Evolutionary conservation across 306 rosid species (phyloP), one percentile per base, ranked within the genome.

Genomic region (Pyrus communis): DNA sequence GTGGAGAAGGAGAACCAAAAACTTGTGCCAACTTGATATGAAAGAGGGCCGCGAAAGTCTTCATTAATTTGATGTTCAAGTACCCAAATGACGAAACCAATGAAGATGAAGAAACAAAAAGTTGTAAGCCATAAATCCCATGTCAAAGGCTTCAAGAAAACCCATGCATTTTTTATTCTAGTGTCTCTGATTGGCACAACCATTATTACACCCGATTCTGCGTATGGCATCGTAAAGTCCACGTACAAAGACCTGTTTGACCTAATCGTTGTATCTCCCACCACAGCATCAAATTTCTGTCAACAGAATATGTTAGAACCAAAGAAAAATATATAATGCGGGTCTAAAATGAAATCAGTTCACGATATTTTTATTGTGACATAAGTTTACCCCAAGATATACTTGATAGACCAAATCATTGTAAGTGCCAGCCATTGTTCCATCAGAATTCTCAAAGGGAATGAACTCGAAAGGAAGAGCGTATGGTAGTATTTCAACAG

Each of bases 31-130:
- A 92, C 80, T 38, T 90, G 90, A 66, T 90, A 78, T 0, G 72
- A 77, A 1, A 68, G 85, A 27, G 91, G 86, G 7, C 97, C 97
- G 0, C 91, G 85, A 35, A 92, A 92, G 11, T 83, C 76, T 0
- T 84, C 77, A 59, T 92, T 90, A 25, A 88, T 77, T 67, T 85
- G 31, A 60, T 88, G 96, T 74, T 92, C 96, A 38, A 90, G 89
- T 55, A 86, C 74, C 91, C 93, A 92, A 18, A 90, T 89, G 4
- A 90, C 91, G 23, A 90, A 90, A 12, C 93, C 96, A 45, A 88
- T 82, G 82, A 86, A 87, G 8, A 90, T 17, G 17, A 90, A 88
- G 11, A 88, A 88, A 71, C 88, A 90, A 18, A 70, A 79, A 5
- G 73, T 71, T 70, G 93, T 79, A 1, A 77, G 21, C 89, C 89